Conservation (phyloP, 257 asterid genomes). For the Pogostemon cablin region DNA sequence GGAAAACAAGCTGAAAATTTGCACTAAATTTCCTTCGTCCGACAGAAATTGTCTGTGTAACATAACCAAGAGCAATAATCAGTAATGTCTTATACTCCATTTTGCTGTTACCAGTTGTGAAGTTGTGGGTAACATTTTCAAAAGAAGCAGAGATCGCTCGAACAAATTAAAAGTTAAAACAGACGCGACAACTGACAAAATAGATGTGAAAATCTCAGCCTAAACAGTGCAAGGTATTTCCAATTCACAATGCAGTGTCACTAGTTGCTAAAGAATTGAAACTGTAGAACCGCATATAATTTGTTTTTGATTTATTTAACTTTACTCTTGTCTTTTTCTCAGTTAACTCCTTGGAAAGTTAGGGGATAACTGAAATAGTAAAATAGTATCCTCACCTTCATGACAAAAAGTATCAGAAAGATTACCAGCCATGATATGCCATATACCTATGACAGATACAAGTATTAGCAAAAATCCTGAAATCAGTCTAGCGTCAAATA, state of each 20-base stretch:
- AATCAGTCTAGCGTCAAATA: background rate
- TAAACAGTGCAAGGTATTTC: background rate
- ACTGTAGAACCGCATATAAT: background rate
- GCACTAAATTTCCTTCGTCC: slow-evolving; percentile 52
- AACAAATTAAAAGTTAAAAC: background rate
- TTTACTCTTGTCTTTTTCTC: background rate
- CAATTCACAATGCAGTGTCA: background rate
- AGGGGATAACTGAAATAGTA: background rate
- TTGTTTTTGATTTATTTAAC: background rate
- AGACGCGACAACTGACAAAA: background rate
- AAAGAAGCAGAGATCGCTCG: background rate
- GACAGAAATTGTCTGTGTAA: slow-evolving; percentile 42
- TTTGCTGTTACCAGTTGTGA: background rate
- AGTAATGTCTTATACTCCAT: background rate
- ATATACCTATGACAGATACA: slow-evolving; percentile 59
- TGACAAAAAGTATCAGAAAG: slow-evolving; percentile 74
- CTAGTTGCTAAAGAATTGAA: background rate
- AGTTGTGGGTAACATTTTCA: background rate
- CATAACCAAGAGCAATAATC: slow-evolving; percentile 7
- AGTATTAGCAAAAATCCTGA: background rate
- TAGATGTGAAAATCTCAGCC: background rate
- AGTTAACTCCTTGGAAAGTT: background rate
- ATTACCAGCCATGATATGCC: slow-evolving; percentile 97
- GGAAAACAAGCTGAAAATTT: slow-evolving; percentile 44
- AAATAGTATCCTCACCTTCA: slow-evolving; percentile 64